Conservation (phyloP, 108 stramenopile genomes). For the Aurantiochytrium sp. region DNA sequence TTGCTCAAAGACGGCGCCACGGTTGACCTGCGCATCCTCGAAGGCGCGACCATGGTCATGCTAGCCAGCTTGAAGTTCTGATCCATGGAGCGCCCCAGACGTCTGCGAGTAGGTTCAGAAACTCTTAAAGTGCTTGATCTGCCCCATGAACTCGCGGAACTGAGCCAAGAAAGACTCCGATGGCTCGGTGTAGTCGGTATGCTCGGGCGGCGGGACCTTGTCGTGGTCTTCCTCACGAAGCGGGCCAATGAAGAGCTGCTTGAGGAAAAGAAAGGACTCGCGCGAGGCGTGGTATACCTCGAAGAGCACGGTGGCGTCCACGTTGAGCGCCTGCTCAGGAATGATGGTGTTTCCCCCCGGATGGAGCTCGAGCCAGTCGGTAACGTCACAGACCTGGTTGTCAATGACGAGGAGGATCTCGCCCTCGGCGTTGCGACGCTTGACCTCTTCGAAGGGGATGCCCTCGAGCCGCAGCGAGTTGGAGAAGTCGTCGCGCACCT, state of each 20-base stretch:
- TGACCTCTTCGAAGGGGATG: conserved; percentile 19
- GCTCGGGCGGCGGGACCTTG: background rate
- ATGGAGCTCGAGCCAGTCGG: conserved; percentile 38
- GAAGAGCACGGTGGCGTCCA: conserved; percentile 39
- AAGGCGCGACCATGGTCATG: no score
- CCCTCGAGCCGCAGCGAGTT: background rate
- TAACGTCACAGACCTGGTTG: conserved; percentile 40
- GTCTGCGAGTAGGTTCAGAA: no score
- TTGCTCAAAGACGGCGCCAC: no score
- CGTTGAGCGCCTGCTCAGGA: conserved; percentile 41
- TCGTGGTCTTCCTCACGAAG: conserved; percentile 29
- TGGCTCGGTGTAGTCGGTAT: background rate
- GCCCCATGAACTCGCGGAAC: conserved; percentile 32
- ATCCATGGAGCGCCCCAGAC: no score
- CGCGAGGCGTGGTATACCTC: conserved; percentile 47
- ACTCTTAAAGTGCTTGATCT: conserved; percentile 26
- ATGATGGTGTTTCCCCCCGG: conserved; percentile 43
- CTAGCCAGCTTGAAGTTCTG: no score
- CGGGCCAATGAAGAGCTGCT: conserved; percentile 44
- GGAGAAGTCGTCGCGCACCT: background rate
- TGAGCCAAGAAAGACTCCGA: conserved; percentile 38
- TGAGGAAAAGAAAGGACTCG: conserved; percentile 44
- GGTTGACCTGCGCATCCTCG: no score
- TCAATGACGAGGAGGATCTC: conserved; percentile 30
- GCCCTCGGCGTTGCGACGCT: conserved; percentile 5